Evolutionary conservation across 2,329 filamentous ascomycete species (phyloP).

Genomic region (Beauveria sp.): DNA sequence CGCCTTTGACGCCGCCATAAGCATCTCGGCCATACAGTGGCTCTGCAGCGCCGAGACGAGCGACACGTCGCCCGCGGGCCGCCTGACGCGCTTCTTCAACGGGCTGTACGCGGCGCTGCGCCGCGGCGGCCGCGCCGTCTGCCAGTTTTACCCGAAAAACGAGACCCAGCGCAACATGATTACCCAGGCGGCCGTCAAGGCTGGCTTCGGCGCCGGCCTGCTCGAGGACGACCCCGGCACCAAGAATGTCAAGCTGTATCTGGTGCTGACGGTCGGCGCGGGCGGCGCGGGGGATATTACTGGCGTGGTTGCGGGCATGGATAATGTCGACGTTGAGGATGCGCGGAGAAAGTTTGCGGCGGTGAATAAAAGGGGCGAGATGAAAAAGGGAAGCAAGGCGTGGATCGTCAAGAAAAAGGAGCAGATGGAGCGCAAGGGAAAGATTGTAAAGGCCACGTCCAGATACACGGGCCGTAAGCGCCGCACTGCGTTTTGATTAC

Average conservation of each 20-base stretch:
- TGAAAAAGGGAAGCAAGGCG: slow-evolving; percentile 74
- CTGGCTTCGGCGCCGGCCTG: slow-evolving; percentile 90
- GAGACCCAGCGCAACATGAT: slow-evolving; percentile 89
- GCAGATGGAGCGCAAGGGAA: slow-evolving; percentile 91
- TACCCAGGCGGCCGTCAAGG: slow-evolving; percentile 78
- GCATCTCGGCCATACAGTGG: slow-evolving; percentile 96
- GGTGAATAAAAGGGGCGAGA: slow-evolving; percentile 35
- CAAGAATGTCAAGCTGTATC: slow-evolving; percentile 93
- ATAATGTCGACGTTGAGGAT: slow-evolving; percentile 76
- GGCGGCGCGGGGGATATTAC: slow-evolving; percentile 65
- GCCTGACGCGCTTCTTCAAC: slow-evolving; percentile 83
- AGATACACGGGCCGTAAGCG: slow-evolving; percentile 93
- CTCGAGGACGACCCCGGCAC: slow-evolving; percentile 93
- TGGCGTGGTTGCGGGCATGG: slow-evolving; percentile 81
- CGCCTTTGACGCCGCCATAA: slow-evolving; percentile 89
- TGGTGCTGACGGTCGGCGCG: slow-evolving; percentile 79
- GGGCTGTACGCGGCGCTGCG: slow-evolving; percentile 79
- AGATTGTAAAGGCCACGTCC: slow-evolving; percentile 82
- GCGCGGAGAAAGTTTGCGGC: slow-evolving; percentile 43
- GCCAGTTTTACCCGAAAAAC: slow-evolving; percentile 98
- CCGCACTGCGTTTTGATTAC: slow-evolving; percentile 60
- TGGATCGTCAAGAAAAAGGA: slow-evolving; percentile 86
- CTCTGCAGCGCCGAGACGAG: slow-evolving; percentile 90
- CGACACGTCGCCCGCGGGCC: slow-evolving; percentile 71
- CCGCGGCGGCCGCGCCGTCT: slow-evolving; percentile 82